Evolutionary conservation across 345 rosid species (phyloP).

Genomic region (Raphanus raphanistrum): DNA sequence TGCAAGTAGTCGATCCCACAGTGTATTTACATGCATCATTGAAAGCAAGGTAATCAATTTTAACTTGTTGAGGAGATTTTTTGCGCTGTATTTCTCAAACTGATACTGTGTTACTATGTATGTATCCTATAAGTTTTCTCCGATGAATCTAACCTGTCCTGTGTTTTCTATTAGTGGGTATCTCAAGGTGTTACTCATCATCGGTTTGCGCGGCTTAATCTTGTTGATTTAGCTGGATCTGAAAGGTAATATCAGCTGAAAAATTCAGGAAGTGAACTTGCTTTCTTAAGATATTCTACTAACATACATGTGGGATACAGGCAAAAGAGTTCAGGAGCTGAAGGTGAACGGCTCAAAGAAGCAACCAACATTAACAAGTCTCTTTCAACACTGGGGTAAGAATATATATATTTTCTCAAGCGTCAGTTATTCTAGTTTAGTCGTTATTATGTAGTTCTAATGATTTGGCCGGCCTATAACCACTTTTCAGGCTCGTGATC

Average conservation of each 20-base stretch:
- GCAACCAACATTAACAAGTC: constrained; percentile 98
- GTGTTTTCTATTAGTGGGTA: constrained; percentile 68
- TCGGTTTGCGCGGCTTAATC: constrained; percentile 94
- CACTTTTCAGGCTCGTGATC: constrained; percentile 78
- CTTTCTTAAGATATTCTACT: constrained; percentile 10
- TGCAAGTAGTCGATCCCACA: constrained; percentile 98
- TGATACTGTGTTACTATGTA: neutral
- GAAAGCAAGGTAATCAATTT: constrained; percentile 75
- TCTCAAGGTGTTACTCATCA: constrained; percentile 94
- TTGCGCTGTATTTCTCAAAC: neutral
- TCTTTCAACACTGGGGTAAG: constrained; percentile 94
- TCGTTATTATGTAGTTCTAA: constrained; percentile 7
- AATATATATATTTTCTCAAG: constrained; percentile 13
- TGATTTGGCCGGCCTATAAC: constrained; percentile 8
- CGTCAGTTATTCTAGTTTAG: neutral
- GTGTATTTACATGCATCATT: constrained; percentile 92
- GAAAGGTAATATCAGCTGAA: constrained; percentile 63
- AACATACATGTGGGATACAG: constrained; percentile 44
- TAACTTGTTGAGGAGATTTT: constrained; percentile 14
- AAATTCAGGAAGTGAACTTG: neutral
- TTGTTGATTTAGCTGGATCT: constrained; percentile 98
- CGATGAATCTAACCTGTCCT: neutral
- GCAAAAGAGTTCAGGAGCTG: constrained; percentile 99
- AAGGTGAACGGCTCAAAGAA: constrained; percentile 99
- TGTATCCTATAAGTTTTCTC: constrained; percentile 8